Conservation (phyloP, 2,329 filamentous ascomycete genomes). For the Penicillium sp. region DNA sequence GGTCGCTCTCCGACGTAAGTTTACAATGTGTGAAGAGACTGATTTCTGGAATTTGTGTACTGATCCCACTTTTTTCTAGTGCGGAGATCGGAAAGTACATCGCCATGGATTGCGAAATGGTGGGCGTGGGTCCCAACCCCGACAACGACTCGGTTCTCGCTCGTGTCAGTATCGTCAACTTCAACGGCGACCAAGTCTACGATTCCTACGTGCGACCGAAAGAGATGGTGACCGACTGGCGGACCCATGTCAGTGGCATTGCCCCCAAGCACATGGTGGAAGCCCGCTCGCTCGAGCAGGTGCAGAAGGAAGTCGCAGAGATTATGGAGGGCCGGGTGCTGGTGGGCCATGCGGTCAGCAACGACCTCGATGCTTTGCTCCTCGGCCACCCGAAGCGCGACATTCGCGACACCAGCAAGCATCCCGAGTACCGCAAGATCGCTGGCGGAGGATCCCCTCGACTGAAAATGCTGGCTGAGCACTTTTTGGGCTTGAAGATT, state of each 20-base stretch:
- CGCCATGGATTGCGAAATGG: conserved; percentile 97
- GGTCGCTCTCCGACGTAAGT: conserved; percentile 56
- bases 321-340: conserved; percentile 72
- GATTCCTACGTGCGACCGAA: conserved; percentile 85
- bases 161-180: conserved; percentile 88
- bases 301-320: conserved; percentile 70
- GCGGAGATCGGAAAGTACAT: conserved; percentile 84
- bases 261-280: conserved; percentile 69
- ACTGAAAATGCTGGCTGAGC: conserved; percentile 57
- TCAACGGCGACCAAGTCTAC: conserved; percentile 88
- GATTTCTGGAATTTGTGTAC: neutral
- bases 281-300: conserved; percentile 72
- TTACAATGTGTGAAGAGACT: neutral
- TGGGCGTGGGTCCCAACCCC: conserved; percentile 69
- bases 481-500: conserved; percentile 61
- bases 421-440: conserved; percentile 70
- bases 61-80: conserved; percentile 39
- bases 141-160: conserved; percentile 75
- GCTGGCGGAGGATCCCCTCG: conserved; percentile 53
- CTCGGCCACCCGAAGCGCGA: conserved; percentile 77
- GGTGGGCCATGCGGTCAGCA: conserved; percentile 80
- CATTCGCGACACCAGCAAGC: conserved; percentile 81
- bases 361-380: conserved; percentile 73
- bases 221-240: conserved; percentile 83
- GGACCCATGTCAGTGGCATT: conserved; percentile 83